These are phyloP conservation scores for Herpetomonas tarakana DNA, from an alignment of 208 protist species.

Conservation along the genomic window DNA sequence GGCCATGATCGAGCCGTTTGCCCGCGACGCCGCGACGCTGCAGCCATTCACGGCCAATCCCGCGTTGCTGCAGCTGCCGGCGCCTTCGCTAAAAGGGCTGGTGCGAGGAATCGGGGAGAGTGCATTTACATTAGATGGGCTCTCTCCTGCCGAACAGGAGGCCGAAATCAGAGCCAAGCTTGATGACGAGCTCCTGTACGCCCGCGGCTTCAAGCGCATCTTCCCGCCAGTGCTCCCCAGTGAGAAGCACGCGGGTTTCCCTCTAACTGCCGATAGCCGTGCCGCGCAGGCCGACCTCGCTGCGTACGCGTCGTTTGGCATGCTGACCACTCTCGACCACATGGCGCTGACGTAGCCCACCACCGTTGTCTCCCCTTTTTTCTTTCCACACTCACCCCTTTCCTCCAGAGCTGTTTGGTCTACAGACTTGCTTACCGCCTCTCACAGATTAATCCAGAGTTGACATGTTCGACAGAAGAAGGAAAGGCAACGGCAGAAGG, in stretches of 20 bases:
- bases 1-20: slow-evolving; percentile 77
- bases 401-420: too few relatives aligned
- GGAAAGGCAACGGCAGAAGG: too few relatives aligned
- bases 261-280: neutral
- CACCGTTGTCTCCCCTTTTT: too few relatives aligned
- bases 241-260: neutral
- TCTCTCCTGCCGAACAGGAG: slow-evolving; percentile 10
- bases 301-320: neutral
- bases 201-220: slow-evolving; percentile 77
- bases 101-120: slow-evolving; percentile 4
- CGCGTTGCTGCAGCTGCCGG: neutral
- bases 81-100: neutral
- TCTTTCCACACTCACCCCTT: too few relatives aligned
- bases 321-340: neutral
- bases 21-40: slow-evolving; percentile 15
- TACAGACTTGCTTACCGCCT: too few relatives aligned
- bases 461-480: too few relatives aligned
- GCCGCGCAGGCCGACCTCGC: neutral
- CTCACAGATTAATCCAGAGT: too few relatives aligned
- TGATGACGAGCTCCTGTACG: slow-evolving; percentile 62
- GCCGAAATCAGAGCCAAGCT: slow-evolving; percentile 53
- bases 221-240: slow-evolving; percentile 49
- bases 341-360: too few relatives aligned
- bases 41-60: slow-evolving; percentile 12
- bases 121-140: neutral